Evolutionary conservation across 2,329 filamentous ascomycete species (phyloP).

Genomic region (Parafenestella ontariensis): DNA sequence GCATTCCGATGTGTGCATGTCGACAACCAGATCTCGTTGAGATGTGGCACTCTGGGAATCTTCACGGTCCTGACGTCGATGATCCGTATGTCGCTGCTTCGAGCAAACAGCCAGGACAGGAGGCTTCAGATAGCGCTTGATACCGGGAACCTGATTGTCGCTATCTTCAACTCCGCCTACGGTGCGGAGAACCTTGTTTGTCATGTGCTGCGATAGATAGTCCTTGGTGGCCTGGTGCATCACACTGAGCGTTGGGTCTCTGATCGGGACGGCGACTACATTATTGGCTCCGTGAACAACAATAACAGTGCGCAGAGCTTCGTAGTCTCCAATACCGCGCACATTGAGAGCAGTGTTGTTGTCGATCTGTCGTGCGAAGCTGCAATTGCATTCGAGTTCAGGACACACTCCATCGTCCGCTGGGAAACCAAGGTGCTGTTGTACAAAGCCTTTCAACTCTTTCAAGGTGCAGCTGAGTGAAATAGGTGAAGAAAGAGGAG

Average conservation of each 20-base stretch:
- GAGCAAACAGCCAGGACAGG: slow-evolving; percentile 15
- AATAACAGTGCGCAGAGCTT: slow-evolving; percentile 2
- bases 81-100: background rate
- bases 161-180: slow-evolving; percentile 6
- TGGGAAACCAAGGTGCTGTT: slow-evolving; percentile 23
- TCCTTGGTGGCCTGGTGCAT: background rate
- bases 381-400: slow-evolving; percentile 37
- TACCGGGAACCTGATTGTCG: background rate
- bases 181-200: background rate
- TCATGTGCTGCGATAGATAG: background rate
- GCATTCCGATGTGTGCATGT: slow-evolving; percentile 39
- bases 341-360: slow-evolving; percentile 9
- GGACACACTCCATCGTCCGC: slow-evolving; percentile 4
- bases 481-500: slow-evolving; percentile 22
- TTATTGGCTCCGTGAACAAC: slow-evolving; percentile 31
- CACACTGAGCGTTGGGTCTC: slow-evolving; percentile 4
- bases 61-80: background rate
- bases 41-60: background rate
- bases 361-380: slow-evolving; percentile 29
- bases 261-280: slow-evolving; percentile 14
- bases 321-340: background rate
- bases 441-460: slow-evolving; percentile 30
- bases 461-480: slow-evolving; percentile 7
- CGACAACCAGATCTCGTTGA: slow-evolving; percentile 16
- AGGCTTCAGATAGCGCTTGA: slow-evolving; percentile 4